These are phyloP conservation scores for Phytophthora cajani DNA, from an alignment of 352 stramenopile genomes.

Conservation along the genomic window DNA sequence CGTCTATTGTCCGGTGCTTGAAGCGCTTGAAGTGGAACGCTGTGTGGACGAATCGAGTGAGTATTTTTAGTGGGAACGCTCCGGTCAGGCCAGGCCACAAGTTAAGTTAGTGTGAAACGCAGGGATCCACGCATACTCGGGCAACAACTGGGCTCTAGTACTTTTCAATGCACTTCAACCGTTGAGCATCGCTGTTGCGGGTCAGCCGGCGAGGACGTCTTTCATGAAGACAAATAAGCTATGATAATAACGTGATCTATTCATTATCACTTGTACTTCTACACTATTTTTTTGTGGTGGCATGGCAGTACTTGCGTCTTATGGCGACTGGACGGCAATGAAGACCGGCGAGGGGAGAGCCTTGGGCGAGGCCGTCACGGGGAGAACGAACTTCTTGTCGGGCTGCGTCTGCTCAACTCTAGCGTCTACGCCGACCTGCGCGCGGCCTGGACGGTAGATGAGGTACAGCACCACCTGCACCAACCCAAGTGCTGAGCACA, in stretches of 20 bases:
- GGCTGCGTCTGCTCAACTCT: slow-evolving; percentile 2
- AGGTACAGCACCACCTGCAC: slow-evolving; percentile 39
- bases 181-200: neutral
- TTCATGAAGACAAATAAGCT: neutral
- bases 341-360: slow-evolving; percentile 22
- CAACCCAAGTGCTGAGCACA: slow-evolving; percentile 27
- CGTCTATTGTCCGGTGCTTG: slow-evolving; percentile 23
- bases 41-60: slow-evolving; percentile 15
- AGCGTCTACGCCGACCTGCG: slow-evolving; percentile 1
- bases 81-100: neutral
- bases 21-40: neutral
- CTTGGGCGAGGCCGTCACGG: slow-evolving; percentile 14
- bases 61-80: neutral
- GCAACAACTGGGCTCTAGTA: neutral
- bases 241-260: neutral
- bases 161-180: neutral
- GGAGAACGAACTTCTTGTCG: slow-evolving; percentile 24
- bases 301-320: slow-evolving; percentile 5
- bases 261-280: neutral
- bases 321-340: slow-evolving; percentile 28
- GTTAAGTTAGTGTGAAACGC: neutral
- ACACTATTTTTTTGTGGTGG: slow-evolving; percentile 2
- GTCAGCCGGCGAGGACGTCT: neutral
- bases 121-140: neutral
- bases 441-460: slow-evolving; percentile 25